These are phyloP conservation scores for Calonectria pseudoturangicola DNA, from an alignment of 2,329 filamentous ascomycete species.

Conservation along the genomic window DNA sequence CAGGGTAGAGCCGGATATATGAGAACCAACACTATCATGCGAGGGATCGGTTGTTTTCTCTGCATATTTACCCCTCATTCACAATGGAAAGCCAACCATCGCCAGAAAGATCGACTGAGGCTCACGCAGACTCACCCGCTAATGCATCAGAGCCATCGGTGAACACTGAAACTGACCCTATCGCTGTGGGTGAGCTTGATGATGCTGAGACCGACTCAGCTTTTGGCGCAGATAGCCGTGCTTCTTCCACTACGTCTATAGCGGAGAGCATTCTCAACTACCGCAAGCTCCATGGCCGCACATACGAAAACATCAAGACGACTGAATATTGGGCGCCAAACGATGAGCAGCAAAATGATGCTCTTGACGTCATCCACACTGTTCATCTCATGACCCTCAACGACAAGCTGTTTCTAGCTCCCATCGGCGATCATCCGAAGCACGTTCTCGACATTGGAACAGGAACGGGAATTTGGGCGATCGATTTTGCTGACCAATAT, in stretches of 20 bases:
- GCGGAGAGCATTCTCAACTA: slow-evolving; percentile 47
- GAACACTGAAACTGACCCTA: slow-evolving; percentile 6
- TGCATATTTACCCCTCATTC: slow-evolving; percentile 12
- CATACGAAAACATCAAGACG: slow-evolving; percentile 46
- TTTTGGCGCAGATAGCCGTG: slow-evolving; percentile 21
- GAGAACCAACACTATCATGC: neutral
- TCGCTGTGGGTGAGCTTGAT: neutral
- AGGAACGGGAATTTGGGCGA: slow-evolving; percentile 74
- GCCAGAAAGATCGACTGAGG: neutral
- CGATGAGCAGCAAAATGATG: slow-evolving; percentile 53
- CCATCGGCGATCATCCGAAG: slow-evolving; percentile 46
- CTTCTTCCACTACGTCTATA: slow-evolving; percentile 41
- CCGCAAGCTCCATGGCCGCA: slow-evolving; percentile 43
- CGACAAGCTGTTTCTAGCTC: slow-evolving; percentile 51
- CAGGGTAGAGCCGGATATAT: slow-evolving; percentile 7
- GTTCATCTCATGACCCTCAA: slow-evolving; percentile 51
- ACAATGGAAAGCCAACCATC: neutral
- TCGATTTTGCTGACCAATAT: slow-evolving; percentile 57
- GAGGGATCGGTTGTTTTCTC: neutral
- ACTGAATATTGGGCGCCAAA: slow-evolving; percentile 54
- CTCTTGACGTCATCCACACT: slow-evolving; percentile 53
- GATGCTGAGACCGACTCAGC: slow-evolving; percentile 33
- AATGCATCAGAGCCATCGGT: neutral
- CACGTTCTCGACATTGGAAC: slow-evolving; percentile 71
- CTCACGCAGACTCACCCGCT: neutral